Evolutionary conservation across 2,329 filamentous ascomycete genomes (phyloP), one percentile per base, ranked within the genome.

Genomic region (Ophiostoma himal-ulmi): DNA sequence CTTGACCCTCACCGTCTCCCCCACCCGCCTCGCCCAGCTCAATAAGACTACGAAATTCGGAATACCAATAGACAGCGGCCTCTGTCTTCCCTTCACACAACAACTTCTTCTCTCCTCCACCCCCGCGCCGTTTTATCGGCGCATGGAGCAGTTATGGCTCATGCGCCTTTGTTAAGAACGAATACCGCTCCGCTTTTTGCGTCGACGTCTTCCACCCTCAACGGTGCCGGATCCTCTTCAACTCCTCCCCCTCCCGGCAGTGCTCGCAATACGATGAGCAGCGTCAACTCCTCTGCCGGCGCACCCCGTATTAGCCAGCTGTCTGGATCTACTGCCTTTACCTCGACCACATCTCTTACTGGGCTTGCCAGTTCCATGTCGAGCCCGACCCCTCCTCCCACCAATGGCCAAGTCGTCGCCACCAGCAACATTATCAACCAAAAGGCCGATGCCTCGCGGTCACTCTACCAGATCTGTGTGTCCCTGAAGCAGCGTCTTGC

Each of bases 341-440:
- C 82, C 74, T 85, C 84, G 20, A 83, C 82, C 48, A 81, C 84
- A 65, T 88, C 85, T 17, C 78, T 87, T 64, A 80, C 78, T 73
- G 83, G 85, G 2, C 78, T 87, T 67, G 77, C 80, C 64, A 84
- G 79, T 75, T 77, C 80, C 14, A 41, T 39, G 36, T n/a, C 22
- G 37, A 37, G 30, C 34, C 22, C 80, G 44, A 75, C 75, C n/a
- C 72, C 80, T 68, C 72, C 80, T 69, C 74, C 76, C 11, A 81
- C 84, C 66, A 86, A 83, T 72, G 88, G 88, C 65, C 87, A 87
- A 72, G 86, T 94, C 73, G 82, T 92, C 76, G 91, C 93, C 72
- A 93, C 91, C 72, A 87, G 91, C 79, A 97, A 97, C 80, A 96
- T 99, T 79, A 97, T 99, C 84, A 99, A 99, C 81, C 92, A 94